Evolutionary conservation across 177 flowering plant genomes (phyloP), one percentile per base, ranked within the genome.

Genomic region (Vitis hybrid): DNA sequence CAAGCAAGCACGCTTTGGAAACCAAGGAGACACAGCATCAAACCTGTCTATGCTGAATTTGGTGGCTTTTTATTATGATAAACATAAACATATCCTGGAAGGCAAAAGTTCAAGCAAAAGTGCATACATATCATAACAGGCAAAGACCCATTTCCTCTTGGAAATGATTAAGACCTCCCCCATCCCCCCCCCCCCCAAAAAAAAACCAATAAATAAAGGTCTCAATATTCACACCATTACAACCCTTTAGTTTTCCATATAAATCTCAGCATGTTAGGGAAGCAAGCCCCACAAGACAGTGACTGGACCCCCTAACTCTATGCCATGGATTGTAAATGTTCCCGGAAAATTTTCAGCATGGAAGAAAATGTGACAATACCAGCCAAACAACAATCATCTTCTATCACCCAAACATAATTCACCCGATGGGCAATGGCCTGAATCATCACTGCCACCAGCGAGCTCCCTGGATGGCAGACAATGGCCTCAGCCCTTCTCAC

Each of bases 391-490:
- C 82, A 82, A 15, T 90, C 97, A 1, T 86, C 91, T 40, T 93
- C 97, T 1, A 81, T 73, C 27, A 93, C 99, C 99, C 99, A 93
- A 14, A 95, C 96, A 64, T 93, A 91, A 50, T 75, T 90, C 40
- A 91, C 96, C 0, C 99, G 82, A 58, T 90, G 98, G 1, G 97
- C 84, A 9, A 93, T 81, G 2, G 98, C 98, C 62, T 95, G 99
- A 18, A 95, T 78, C 98, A 95, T 95, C 66, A 93, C 98, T 2
- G 99, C 99, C 46, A 90, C 87, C 69, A 95, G 65, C 8, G 99
- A 93, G 74, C 99, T 95, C 68, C 85, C 76, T 0, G 82, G 84
- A 57, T 84, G 79, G 69, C 99, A 95, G 40, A 91, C 97, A 2
- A 91, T 87, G 2, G 97, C 97, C 79, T 92, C 98, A 7, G 91